Conservation (phyloP, 1,139 yeast genomes). For the Arxiozyma bovina region DNA sequence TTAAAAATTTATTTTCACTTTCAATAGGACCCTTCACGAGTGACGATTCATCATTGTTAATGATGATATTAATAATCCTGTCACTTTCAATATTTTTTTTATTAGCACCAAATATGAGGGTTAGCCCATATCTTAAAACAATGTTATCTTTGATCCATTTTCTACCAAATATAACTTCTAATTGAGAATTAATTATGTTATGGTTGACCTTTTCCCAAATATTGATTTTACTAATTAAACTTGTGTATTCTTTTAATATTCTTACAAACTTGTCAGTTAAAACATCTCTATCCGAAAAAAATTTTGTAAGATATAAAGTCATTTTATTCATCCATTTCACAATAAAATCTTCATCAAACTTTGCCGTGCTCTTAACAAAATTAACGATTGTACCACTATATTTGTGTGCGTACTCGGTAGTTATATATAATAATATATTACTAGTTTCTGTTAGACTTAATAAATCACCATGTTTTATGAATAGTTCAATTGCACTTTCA, state of each 20-base stretch:
- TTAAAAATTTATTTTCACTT: constrained; percentile 28
- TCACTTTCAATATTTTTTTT: constrained; percentile 38
- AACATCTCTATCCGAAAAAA: constrained; percentile 46
- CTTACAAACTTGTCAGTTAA: constrained; percentile 12
- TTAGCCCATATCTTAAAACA: constrained; percentile 39
- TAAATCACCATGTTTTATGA: constrained; percentile 6
- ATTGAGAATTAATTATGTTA: constrained; percentile 50
- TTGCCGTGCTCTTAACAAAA: constrained; percentile 16
- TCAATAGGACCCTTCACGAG: constrained; percentile 24
- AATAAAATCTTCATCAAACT: constrained; percentile 14
- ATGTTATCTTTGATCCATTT: constrained; percentile 40
- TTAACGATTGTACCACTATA: constrained; percentile 27
- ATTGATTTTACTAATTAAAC: constrained; percentile 23
- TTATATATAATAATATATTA: constrained; percentile 19
- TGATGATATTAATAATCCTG: constrained; percentile 55
- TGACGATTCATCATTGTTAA: constrained; percentile 41
- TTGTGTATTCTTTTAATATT: constrained; percentile 25
- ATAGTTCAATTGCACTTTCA: constrained; percentile 8
- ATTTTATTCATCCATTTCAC: constrained; percentile 37
- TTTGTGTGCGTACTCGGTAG: constrained; percentile 23
- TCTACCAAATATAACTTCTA: constrained; percentile 52
- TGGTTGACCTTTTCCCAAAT: constrained; percentile 42
- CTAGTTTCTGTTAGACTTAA: constrained; percentile 16
- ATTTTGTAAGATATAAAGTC: constrained; percentile 51
- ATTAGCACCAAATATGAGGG: constrained; percentile 34